Conservation (phyloP, 1,139 yeast genomes). For the Arxiozyma slooffiae region DNA sequence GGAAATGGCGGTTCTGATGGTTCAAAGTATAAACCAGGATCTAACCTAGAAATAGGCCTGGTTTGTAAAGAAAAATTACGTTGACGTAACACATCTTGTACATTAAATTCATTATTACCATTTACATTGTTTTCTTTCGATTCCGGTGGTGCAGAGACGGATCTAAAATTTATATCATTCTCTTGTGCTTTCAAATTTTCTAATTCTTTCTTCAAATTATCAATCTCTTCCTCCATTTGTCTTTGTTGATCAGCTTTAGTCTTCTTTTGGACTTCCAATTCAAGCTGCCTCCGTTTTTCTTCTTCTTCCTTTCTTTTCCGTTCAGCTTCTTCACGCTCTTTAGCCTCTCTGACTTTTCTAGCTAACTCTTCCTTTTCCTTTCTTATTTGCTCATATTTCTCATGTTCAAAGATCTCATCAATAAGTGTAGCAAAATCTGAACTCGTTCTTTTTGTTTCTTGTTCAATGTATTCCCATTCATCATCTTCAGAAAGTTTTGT, state of each 20-base stretch:
- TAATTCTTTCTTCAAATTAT: slow-evolving; percentile 19
- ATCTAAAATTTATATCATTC: slow-evolving; percentile 22
- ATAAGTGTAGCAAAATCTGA: slow-evolving; percentile 69
- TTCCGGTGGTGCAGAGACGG: slow-evolving; percentile 32
- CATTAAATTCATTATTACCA: slow-evolving; percentile 16
- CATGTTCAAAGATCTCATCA: slow-evolving; percentile 63
- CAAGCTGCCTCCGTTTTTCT: slow-evolving; percentile 12
- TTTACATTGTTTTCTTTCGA: slow-evolving; percentile 3
- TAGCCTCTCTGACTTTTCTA: slow-evolving; percentile 35
- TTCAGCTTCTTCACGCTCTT: slow-evolving; percentile 45
- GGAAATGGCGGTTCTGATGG: neutral
- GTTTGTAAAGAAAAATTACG: slow-evolving; percentile 35
- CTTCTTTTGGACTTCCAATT: slow-evolving; percentile 12
- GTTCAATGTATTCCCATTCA: slow-evolving; percentile 63
- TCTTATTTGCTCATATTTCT: slow-evolving; percentile 49
- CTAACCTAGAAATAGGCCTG: slow-evolving; percentile 64
- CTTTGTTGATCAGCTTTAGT: slow-evolving; percentile 16
- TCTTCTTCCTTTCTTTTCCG: slow-evolving; percentile 30
- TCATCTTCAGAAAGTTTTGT: slow-evolving; percentile 59
- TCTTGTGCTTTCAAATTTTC: slow-evolving; percentile 8
- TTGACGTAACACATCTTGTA: slow-evolving; percentile 21
- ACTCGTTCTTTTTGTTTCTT: slow-evolving; percentile 64
- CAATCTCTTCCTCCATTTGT: slow-evolving; percentile 23
- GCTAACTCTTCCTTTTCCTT: slow-evolving; percentile 41
- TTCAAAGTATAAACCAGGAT: slow-evolving; percentile 39